phyloP scores from a whole-genome alignment of 2,329 filamentous ascomycete genomes.

The Aspergillus fijiensis region DNA sequence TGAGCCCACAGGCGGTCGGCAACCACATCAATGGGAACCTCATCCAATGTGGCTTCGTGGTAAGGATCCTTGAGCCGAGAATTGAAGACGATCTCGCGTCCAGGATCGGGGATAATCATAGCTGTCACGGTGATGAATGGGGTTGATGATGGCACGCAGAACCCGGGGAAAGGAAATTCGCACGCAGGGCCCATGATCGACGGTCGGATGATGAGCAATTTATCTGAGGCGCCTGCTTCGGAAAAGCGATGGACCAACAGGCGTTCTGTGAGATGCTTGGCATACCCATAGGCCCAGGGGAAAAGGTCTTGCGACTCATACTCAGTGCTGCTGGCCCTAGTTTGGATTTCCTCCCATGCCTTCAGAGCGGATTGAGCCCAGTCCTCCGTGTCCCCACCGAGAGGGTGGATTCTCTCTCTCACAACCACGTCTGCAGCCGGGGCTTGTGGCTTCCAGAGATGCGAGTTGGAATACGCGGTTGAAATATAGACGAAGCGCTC shows the following conservation, averaged over 20 bases:
- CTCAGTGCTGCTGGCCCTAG: constrained; percentile 1
- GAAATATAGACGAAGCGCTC: too few relatives aligned
- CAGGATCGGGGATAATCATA: neutral
- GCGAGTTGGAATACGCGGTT: too few relatives aligned
- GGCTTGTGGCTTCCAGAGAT: too few relatives aligned
- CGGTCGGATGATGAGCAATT: constrained; percentile 17
- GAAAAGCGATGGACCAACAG: constrained; percentile 3
- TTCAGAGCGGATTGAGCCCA: neutral
- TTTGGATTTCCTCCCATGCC: constrained; percentile 7
- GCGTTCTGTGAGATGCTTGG: constrained; percentile 18
- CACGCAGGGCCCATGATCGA: constrained; percentile 15
- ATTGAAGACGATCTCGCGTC: neutral
- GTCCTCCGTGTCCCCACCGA: neutral
- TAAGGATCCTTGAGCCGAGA: neutral
- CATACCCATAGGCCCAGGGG: constrained; percentile 19
- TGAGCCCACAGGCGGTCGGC: constrained; percentile 5
- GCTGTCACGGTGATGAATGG: constrained; percentile 8
- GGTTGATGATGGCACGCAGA: constrained; percentile 8
- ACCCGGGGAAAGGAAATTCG: constrained; percentile 9
- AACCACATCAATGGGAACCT: constrained; percentile 8
- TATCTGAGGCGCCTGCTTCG: neutral
- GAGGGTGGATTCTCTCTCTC: too few relatives aligned
- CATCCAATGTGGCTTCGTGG: neutral
- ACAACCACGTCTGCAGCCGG: too few relatives aligned
- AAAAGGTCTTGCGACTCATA: constrained; percentile 5